Evolutionary conservation across 2,329 filamentous ascomycete species (phyloP).

Genomic region (Exophiala aquamarina): DNA sequence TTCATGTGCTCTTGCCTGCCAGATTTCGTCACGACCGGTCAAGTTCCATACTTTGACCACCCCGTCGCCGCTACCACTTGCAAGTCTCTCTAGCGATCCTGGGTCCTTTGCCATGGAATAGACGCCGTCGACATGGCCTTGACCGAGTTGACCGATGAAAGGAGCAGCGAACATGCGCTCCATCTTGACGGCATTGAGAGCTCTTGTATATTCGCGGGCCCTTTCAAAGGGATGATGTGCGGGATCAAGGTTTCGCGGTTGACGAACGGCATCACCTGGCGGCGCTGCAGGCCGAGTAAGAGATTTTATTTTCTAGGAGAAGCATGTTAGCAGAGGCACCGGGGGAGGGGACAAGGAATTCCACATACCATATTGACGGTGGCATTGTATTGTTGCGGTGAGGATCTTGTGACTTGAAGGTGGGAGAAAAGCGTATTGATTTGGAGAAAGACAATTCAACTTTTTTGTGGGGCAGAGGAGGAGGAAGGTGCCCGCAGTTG

Average conservation of each 20-base stretch:
- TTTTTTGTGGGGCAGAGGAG: constrained; percentile 17
- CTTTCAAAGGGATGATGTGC: constrained; percentile 87
- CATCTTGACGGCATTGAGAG: constrained; percentile 82
- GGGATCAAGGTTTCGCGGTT: constrained; percentile 66
- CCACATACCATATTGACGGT: constrained; percentile 15
- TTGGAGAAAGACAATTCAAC: constrained; percentile 6
- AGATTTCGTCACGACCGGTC: constrained; percentile 69
- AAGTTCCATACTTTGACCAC: constrained; percentile 93
- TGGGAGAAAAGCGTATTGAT: background rate
- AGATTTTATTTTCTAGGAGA: constrained; percentile 57
- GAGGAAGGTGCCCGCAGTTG: too few relatives aligned
- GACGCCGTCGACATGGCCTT: constrained; percentile 88
- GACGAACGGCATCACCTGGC: constrained; percentile 46
- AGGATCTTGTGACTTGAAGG: background rate
- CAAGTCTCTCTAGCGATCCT: constrained; percentile 69
- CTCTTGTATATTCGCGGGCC: constrained; percentile 78
- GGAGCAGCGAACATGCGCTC: constrained; percentile 88
- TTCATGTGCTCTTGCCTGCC: constrained; percentile 80
- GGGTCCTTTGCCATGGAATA: constrained; percentile 81
- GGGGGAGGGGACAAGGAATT: background rate
- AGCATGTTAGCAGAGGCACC: background rate
- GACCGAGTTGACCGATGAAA: constrained; percentile 82
- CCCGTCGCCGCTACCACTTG: constrained; percentile 86
- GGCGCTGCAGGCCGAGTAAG: constrained; percentile 47
- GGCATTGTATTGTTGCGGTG: constrained; percentile 4